Evolutionary conservation across 176 grass and related monocot species (phyloP).

Genomic region (Oryza glaberrima): DNA sequence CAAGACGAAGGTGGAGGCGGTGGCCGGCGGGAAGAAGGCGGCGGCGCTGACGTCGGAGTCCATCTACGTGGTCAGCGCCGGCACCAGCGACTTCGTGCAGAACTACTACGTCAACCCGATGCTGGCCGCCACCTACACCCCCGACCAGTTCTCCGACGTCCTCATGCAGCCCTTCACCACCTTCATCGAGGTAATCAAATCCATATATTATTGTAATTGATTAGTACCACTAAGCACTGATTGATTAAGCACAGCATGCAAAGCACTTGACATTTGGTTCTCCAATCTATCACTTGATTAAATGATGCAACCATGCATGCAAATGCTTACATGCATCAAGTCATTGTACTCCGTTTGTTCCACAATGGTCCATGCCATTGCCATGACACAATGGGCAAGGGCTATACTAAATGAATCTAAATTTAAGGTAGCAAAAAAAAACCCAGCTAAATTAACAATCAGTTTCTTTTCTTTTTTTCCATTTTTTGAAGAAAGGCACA

Average conservation of each 20-base stretch:
- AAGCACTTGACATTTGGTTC: neutral
- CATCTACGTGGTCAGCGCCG: conserved; percentile 84
- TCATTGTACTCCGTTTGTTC: neutral
- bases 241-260: neutral
- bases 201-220: no score
- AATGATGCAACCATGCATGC: neutral
- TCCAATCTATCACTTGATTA: neutral
- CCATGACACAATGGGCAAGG: neutral
- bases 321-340: neutral
- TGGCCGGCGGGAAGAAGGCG: conserved; percentile 54
- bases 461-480: neutral
- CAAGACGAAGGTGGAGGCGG: conserved; percentile 59
- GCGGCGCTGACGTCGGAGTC: conserved; percentile 63
- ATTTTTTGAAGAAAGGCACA: neutral
- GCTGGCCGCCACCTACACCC: conserved; percentile 52
- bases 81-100: conserved; percentile 92
- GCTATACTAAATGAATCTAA: no score
- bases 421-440: no score
- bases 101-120: conserved; percentile 94
- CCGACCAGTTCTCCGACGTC: conserved; percentile 70
- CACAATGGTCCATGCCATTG: neutral
- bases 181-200: conserved; percentile 64
- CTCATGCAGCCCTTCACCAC: conserved; percentile 72
- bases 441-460: neutral
- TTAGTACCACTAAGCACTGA: neutral